These are phyloP conservation scores for Hypholoma sublateritium DNA, from an alignment of 768 basidiomycete species.

Conservation along the genomic window DNA sequence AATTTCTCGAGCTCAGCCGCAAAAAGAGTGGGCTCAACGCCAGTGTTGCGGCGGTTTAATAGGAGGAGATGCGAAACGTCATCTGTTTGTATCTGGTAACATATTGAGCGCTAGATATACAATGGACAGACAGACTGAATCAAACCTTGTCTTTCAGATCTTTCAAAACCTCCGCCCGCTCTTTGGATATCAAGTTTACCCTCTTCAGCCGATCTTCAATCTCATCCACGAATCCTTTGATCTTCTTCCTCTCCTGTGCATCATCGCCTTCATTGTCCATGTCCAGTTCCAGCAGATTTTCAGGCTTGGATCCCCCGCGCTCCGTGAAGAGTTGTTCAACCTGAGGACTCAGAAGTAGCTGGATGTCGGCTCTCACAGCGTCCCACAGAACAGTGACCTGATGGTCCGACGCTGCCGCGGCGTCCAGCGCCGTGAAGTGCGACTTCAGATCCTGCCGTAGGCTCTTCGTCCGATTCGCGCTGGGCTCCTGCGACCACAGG, in stretches of 20 bases:
- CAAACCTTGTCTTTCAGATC: conserved; percentile 94
- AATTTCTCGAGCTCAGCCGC: conserved; percentile 96
- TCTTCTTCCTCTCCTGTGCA: conserved; percentile 65
- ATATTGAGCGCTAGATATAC: neutral
- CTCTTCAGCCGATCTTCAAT: conserved; percentile 79
- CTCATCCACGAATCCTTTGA: conserved; percentile 63
- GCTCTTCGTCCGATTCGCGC: conserved; percentile 67
- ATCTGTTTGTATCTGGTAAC: conserved; percentile 81
- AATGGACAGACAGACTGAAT: neutral
- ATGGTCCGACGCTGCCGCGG: conserved; percentile 75
- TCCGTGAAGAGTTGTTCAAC: conserved; percentile 65
- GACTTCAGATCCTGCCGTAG: conserved; percentile 79
- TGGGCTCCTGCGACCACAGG: conserved; percentile 84
- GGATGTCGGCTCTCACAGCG: conserved; percentile 62
- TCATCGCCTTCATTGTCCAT: conserved; percentile 60
- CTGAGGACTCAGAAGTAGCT: conserved; percentile 55
- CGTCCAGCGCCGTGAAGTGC: conserved; percentile 67
- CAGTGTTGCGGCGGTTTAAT: conserved; percentile 82
- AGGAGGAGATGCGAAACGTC: conserved; percentile 95
- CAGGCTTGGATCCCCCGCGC: conserved; percentile 37
- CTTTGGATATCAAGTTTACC: conserved; percentile 80
- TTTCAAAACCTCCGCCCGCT: conserved; percentile 83
- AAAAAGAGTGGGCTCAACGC: conserved; percentile 85
- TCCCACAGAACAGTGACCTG: conserved; percentile 79
- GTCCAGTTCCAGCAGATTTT: conserved; percentile 65